Evolutionary conservation across 1,139 yeast genomes (phyloP).

Genomic region (Entelexis paramagnoliae): DNA sequence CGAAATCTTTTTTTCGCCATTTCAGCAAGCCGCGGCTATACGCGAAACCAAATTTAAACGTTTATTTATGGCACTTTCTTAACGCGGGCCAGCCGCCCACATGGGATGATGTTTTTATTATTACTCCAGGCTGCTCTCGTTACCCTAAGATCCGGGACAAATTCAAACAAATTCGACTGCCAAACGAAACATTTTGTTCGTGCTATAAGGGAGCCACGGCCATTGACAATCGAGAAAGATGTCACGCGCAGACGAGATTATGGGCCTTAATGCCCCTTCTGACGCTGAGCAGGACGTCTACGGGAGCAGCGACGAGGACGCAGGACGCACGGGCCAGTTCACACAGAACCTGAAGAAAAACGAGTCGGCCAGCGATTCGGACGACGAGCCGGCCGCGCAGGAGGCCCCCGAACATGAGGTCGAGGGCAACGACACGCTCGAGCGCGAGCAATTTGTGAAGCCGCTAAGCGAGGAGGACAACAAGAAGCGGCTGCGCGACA

Average conservation of each 20-base stretch:
- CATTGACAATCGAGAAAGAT: background rate
- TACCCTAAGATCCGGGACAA: too few species aligned
- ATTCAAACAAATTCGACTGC: too few species aligned
- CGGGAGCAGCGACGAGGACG: conserved; percentile 17
- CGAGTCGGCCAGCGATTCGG: background rate
- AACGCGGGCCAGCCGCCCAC: too few species aligned
- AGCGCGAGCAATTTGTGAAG: conserved; percentile 10
- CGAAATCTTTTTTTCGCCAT: too few species aligned
- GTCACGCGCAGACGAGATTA: conserved; percentile 18
- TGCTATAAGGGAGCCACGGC: background rate
- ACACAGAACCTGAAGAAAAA: background rate
- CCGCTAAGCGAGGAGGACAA: conserved; percentile 28
- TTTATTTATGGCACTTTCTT: too few species aligned
- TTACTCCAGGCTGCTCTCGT: too few species aligned
- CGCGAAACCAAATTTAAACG: too few species aligned
- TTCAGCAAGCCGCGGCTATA: too few species aligned
- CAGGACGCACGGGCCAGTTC: conserved; percentile 12
- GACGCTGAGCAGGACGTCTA: conserved; percentile 15
- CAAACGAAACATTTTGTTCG: background rate
- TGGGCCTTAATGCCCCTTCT: conserved; percentile 18
- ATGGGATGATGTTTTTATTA: too few species aligned
- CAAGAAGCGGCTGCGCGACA: conserved; percentile 32
- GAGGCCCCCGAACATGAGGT: too few species aligned
- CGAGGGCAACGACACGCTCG: background rate
- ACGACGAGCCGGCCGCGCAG: too few species aligned